These are phyloP conservation scores for Caloboletus inedulis DNA, from an alignment of 1,284 basidiomycete species.

Conservation along the genomic window DNA sequence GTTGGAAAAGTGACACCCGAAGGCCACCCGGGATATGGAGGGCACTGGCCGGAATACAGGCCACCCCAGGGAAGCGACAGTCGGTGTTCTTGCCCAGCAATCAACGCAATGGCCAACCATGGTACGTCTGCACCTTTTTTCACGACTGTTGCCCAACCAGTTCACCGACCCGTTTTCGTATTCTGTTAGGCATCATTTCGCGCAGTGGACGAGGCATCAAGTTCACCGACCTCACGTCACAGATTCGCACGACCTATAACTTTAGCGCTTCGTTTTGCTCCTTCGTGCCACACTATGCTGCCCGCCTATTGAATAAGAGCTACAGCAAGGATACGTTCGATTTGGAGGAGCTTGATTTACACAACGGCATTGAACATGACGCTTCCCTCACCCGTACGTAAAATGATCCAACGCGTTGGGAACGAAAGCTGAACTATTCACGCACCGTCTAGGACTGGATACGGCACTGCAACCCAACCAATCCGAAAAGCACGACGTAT, in stretches of 20 bases:
- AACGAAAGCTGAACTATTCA: not conserved
- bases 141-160: not conserved
- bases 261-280: constrained; percentile 64
- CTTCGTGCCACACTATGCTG: constrained; percentile 58
- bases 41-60: constrained; percentile 66
- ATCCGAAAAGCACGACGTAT: constrained; percentile 43
- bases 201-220: constrained; percentile 63
- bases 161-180: not conserved
- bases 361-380: constrained; percentile 79
- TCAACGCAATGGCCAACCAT: constrained; percentile 76
- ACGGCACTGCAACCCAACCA: constrained; percentile 49
- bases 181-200: constrained; percentile 57
- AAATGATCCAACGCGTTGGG: not conserved
- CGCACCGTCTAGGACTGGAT: constrained; percentile 53
- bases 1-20: constrained; percentile 52
- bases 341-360: constrained; percentile 60
- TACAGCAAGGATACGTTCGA: constrained; percentile 60
- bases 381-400: constrained; percentile 64
- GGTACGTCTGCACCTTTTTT: constrained; percentile 41
- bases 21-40: constrained; percentile 58
- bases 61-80: constrained; percentile 60
- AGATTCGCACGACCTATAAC: constrained; percentile 59
- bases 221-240: constrained; percentile 53
- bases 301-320: constrained; percentile 51
- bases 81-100: constrained; percentile 62